Evolutionary conservation across 176 grass and related monocot species (phyloP), one percentile per base, ranked within the genome.

Genomic region (Paspalum notatum): DNA sequence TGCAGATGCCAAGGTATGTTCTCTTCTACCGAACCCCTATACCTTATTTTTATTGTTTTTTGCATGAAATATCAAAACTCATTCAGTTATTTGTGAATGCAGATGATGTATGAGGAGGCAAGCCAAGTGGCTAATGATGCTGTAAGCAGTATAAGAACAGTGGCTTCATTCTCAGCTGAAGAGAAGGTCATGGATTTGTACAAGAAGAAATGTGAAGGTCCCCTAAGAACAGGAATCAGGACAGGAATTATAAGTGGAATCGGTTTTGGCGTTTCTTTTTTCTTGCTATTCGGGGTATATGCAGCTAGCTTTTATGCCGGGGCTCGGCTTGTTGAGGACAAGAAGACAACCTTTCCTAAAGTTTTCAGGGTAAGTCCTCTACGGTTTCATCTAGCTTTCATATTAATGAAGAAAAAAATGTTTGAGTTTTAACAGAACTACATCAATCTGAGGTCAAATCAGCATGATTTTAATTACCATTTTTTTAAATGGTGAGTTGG

Each of bases 51-150:
- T 10, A 12, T 84, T 53, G 11, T 85, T 64, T 76, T 14, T 63
- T 78, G 18, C 43, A 61, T 48, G 42, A 76, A 44, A 82, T n/a
- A 61, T 48, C 50, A 76, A 44, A 78, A 27, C 40, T 91, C 61
- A 72, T 76, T 48, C 37, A 15, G 15, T 62, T 79, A 68, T 39
- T 82, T 64, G 53, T 80, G 39, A 22, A 79, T 76, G 79, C 84
- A 97, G 94, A 89, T 87, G 78, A 97, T 97, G 94, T 97, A 97
- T 32, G 94, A 97, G 63, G 91, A 97, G 78, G 94, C 94, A 32
- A 97, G 94, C 80, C 94, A 97, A 80, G 89, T 97, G 65, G 94
- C 94, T 39, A 97, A 93, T 89, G 94, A 97, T 75, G 94, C 94
- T 18, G 94, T 97, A 53, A 87, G 91, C 72, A 93, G 85, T 67